Percentiles rank a stretch among this genome's conserved stretches.
These are phyloP conservation scores for Penicillium paradoxum DNA, from an alignment of 495 filamentous ascomycete species.

Conservation along the genomic window DNA sequence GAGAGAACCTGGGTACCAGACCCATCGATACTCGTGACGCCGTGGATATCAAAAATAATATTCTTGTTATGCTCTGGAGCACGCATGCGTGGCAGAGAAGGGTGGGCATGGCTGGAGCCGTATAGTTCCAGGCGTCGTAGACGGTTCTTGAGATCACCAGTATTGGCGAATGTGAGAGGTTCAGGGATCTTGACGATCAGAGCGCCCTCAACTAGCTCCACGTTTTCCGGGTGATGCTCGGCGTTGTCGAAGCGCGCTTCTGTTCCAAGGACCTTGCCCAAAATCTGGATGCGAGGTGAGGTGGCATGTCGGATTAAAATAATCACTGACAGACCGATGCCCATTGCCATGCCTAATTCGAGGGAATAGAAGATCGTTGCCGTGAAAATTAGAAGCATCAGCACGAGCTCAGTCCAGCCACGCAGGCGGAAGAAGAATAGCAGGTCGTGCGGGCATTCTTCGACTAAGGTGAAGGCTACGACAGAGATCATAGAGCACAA, in stretches of 20 bases:
- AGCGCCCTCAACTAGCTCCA: slow-evolving; percentile 88
- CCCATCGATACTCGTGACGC: slow-evolving; percentile 87
- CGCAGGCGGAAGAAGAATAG: slow-evolving; percentile 81
- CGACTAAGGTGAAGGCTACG: slow-evolving; percentile 88
- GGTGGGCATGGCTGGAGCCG: slow-evolving; percentile 77
- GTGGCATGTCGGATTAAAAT: slow-evolving; percentile 86
- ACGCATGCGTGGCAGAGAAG: slow-evolving; percentile 74
- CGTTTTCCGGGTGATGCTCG: slow-evolving; percentile 65
- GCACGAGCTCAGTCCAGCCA: slow-evolving; percentile 75
- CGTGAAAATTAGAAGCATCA: slow-evolving; percentile 86
- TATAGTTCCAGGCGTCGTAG: slow-evolving; percentile 82
- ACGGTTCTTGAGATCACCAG: slow-evolving; percentile 81
- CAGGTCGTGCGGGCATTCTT: slow-evolving; percentile 91
- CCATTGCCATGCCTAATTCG: slow-evolving; percentile 79
- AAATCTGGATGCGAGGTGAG: slow-evolving; percentile 91
- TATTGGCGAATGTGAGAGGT: slow-evolving; percentile 94
- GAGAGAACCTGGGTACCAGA: slow-evolving; percentile 85
- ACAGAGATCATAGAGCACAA: slow-evolving; percentile 92
- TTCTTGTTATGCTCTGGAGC: slow-evolving; percentile 72
- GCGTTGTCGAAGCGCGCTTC: slow-evolving; percentile 77
- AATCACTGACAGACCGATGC: slow-evolving; percentile 81
- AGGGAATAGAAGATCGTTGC: slow-evolving; percentile 92
- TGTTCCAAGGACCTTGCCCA: slow-evolving; percentile 83
- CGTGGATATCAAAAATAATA: slow-evolving; percentile 94
- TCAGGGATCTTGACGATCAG: slow-evolving; percentile 97